phyloP scores from a whole-genome alignment of 805 yeast species.

The Starmerella bombicola region DNA sequence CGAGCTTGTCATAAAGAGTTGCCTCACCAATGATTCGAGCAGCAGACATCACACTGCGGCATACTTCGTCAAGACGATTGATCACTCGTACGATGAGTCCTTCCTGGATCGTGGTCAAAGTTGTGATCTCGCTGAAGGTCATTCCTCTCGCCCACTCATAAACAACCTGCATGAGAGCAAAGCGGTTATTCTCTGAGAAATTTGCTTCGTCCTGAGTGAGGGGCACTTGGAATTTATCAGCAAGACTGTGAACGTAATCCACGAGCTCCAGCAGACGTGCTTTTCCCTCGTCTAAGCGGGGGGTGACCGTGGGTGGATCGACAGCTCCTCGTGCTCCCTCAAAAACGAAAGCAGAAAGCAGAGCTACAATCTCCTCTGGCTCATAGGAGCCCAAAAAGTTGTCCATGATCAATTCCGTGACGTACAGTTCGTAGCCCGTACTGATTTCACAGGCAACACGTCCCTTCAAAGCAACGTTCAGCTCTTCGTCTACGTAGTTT shows the following conservation, averaged over 20 bases:
- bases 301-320: slow-evolving; percentile 57
- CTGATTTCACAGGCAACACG: slow-evolving; percentile 36
- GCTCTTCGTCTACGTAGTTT: slow-evolving; percentile 63
- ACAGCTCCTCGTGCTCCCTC: slow-evolving; percentile 70
- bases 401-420: slow-evolving; percentile 81
- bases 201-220: slow-evolving; percentile 75
- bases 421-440: slow-evolving; percentile 83
- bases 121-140: slow-evolving; percentile 83
- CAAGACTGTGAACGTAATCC: slow-evolving; percentile 46
- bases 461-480: slow-evolving; percentile 52
- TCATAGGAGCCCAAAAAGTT: slow-evolving; percentile 87
- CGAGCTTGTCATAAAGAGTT: slow-evolving; percentile 76
- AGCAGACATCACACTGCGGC: slow-evolving; percentile 88
- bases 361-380: slow-evolving; percentile 93
- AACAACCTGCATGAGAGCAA: slow-evolving; percentile 83
- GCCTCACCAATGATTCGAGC: slow-evolving; percentile 91
- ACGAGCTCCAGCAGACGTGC: slow-evolving; percentile 59
- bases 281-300: slow-evolving; percentile 56
- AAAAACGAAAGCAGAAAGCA: slow-evolving; percentile 81
- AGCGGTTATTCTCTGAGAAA: slow-evolving; percentile 70
- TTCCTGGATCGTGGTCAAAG: slow-evolving; percentile 77
- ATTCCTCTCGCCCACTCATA: slow-evolving; percentile 97
- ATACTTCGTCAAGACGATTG: slow-evolving; percentile 84
- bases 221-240: slow-evolving; percentile 54
- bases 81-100: slow-evolving; percentile 96